Evolutionary conservation across 495 filamentous ascomycete species (phyloP), one percentile per base, ranked within the genome.

Genomic region (Trichoderma gamsii): DNA sequence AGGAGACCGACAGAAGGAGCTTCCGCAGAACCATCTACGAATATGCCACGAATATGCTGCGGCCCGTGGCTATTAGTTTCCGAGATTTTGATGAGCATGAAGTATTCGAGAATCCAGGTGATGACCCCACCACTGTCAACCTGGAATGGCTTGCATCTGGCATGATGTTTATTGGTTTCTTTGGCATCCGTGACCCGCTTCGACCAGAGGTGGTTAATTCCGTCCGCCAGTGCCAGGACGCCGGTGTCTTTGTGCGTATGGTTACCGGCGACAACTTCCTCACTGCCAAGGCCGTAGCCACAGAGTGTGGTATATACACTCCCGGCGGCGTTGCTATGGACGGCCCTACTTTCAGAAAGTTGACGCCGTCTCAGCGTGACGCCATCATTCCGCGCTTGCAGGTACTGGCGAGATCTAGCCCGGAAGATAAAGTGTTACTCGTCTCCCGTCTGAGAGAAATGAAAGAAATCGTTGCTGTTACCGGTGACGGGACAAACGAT

Each of bases 401-500:
- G 73, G 92, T 97, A 5, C 86, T 97, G 67, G 92, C 92, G 38
- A 84, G 92, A 51, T 96, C 91, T 1, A 92, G 88, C 66, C 92
- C 92, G 2, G 89, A 92, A 16, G 92, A 96, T 73, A 96, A 96
- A 77, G 84, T 89, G 66, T 88, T 88, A 32, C 82, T 97, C 43
- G 93, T 97, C 32, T 87, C 86, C 70, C 83, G 86, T 44, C 83
- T 97, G 41, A 95, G 93, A 77, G 90, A 90, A 68, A 80, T 94
- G 32, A 91, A 91, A 15, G 92, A 97, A 76, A 96, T 90, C 18
- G 93, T 97, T 64, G 93, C 93, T 51, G 93, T 97, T 21, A 97
- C 92, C 69, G 93, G 93, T 67, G 92, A 97, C 75, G 93, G 92
- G 35, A 96, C 92, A 65, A 97, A 97, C 69, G 93, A 97, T 79